Base-by-base conservation (phyloP, 164 flowering plant species). In the Cinnamomum micranthum region DNA sequence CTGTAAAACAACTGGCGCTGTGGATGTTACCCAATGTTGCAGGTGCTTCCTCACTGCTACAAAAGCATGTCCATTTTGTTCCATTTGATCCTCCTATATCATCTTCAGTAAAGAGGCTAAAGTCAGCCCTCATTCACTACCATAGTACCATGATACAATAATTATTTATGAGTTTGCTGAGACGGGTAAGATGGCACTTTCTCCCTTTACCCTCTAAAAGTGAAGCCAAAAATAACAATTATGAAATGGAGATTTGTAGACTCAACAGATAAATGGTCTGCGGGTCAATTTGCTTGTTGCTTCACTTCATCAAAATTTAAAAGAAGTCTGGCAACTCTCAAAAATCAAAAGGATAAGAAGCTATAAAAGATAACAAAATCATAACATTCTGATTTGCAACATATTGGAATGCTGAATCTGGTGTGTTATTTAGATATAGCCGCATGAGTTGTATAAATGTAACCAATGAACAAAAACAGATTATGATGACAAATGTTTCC, bases 61-160 rank as follows among this genome's bases (percentile, higher is more conserved):
- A 95, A 68, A 75, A 69, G 78, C 99, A 95, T 35, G 84, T 77
- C 99, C 98, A 95, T 74, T 52, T 81, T 63, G 68, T 75, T 71
- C 71, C 86, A 72, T 71, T 82, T 67, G 87, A 73, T 71, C 73
- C 81, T 9, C 73, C 71, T 47, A 33, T 62, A 58, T 19, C 59
- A 17, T 51, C 65, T 27, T n/a, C 50, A 11, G 62, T 22, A n/a
- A 52, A 22, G 6, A 65, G 62, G 20, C 4, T 73, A 64, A 22
- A 41, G 23, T 50, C 15, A 52, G 41, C 24, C 19, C 2, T 52
- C 13, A 22, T 20, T 9, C 23, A 64, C 12, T 24, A 55, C 73
- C 15, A 15, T 51, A 64, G 3, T 24, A 55, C 73, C 15, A 15
- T 51, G 24, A 69, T 41, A 69, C 47, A 17, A 19, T 59, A 59